Evolutionary conservation across 2,329 filamentous ascomycete species (phyloP).

Genomic region (Whalleya microplaca): DNA sequence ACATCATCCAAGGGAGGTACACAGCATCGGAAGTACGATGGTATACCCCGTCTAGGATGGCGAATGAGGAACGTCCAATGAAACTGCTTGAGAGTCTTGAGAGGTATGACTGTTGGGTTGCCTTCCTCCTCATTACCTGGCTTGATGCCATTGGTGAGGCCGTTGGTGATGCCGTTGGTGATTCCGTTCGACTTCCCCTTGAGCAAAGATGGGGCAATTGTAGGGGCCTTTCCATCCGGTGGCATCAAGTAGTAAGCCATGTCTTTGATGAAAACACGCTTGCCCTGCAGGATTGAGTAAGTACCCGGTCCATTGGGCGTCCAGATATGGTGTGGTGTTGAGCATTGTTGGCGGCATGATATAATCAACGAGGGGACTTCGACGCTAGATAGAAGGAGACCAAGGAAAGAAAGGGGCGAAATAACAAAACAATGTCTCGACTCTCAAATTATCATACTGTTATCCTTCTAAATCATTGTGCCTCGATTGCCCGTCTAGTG

Average conservation of each 20-base stretch:
- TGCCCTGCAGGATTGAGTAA: slow-evolving; percentile 61
- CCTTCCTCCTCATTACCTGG: slow-evolving; percentile 53
- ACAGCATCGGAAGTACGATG: slow-evolving; percentile 93
- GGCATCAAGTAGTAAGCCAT: slow-evolving; percentile 92
- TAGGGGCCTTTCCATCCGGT: slow-evolving; percentile 67
- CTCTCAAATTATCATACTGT: not conserved
- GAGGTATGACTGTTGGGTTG: slow-evolving; percentile 86
- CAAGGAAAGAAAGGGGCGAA: not conserved
- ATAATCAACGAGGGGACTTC: slow-evolving; percentile 1
- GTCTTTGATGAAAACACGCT: slow-evolving; percentile 97
- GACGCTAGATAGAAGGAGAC: not conserved
- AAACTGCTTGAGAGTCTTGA: slow-evolving; percentile 74
- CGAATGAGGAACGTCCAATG: slow-evolving; percentile 98
- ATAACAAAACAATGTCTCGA: not conserved
- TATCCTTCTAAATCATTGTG: not conserved
- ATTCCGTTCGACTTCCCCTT: slow-evolving; percentile 46
- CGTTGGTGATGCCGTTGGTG: slow-evolving; percentile 21
- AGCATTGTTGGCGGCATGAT: slow-evolving; percentile 4
- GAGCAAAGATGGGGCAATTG: slow-evolving; percentile 79
- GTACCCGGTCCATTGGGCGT: slow-evolving; percentile 43
- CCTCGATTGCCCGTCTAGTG: not conserved
- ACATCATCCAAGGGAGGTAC: slow-evolving; percentile 80
- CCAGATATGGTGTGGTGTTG: slow-evolving; percentile 1
- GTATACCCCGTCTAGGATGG: slow-evolving; percentile 88
- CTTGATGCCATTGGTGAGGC: slow-evolving; percentile 16